Evolutionary conservation across 352 stramenopile genomes (phyloP), one percentile per base, ranked within the genome.

Genomic region (Phytophthora citricola): DNA sequence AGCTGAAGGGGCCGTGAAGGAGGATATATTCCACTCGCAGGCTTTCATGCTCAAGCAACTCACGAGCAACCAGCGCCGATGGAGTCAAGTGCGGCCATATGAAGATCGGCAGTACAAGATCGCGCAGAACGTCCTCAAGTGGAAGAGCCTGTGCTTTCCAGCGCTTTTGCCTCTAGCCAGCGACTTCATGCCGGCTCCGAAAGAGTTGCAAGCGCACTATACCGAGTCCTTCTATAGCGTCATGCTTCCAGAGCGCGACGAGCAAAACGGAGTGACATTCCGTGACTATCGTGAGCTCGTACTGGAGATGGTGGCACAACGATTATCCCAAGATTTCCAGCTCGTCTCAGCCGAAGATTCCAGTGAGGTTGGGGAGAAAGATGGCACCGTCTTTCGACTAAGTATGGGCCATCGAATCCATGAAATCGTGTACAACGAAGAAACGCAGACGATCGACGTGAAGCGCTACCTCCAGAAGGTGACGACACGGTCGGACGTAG

Each of bases 111-210:
- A 75, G 22, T 80, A 81, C 38, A 83, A 91, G n/a, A 72, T 82
- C 20, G 78, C 89, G 15, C 83, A 92, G 63, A 93, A 94, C 56
- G 89, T 97, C 12, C 89, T 98, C 11, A 99, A 99, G 67, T 99
- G 97, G 97, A 98, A 98, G 59, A 98, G 89, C 65, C 73, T 99
- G 20, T 97, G 87, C 41, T 97, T 98, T 63, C 98, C 98, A 5
- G 98, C 97, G 5, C 91, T 99, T 60, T 78, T 98, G 24, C 94
- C 94, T 20, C 78, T 98, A 11, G 95, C 92, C 10, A 98, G 89
- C 26, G 93, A 98, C 63, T 98, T 91, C 59, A 83, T 97, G 27
- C 92, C 92, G 3, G 75, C 77, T 0, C 55, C 77, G 4, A 90
- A 92, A 52, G 89, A 97, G 64, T 70, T 96, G 15, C 73, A 93